Base-by-base conservation (phyloP, 495 filamentous ascomycete species). In the Hapsidospora chrysogenum region DNA sequence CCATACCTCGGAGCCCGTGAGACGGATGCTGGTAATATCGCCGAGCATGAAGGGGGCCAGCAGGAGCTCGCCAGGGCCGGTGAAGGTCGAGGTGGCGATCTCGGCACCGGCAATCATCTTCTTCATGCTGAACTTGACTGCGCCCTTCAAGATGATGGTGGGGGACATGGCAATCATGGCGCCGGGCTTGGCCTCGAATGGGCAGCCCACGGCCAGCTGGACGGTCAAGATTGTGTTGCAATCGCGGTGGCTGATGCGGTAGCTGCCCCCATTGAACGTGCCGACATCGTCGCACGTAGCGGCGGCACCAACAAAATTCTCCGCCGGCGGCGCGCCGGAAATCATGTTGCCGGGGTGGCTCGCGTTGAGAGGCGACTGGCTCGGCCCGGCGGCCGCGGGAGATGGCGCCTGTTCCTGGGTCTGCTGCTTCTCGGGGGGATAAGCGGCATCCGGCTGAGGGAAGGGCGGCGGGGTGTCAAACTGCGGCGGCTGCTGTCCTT, bases 131-230 rank as follows among this genome's bases (percentile, higher is more conserved):
- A 96, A 92, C 25, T 80, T 80, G 37, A 89, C 52, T 15, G 60
- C 59, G 40, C 89, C 89, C 54, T 80, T 79, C 29, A 96, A 66
- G 0, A 78, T 81, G 25, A 96, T 68, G 2, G 77, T 79, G 4
- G 83, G 77, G 8, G 83, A 84, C 92, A 96, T 97, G 34, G 82
- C 81, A 41, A 97, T 82, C 85, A 97, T 93, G 29, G 70, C 67
- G 27, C 83, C 85, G 27, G 89, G 85, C 45, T 80, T 86, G 0
- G 75, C 82, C 11, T 63, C 64, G 29, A 97, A 46, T 0, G 89
- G 87, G 48, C 81, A 92, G 3, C 85, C 87, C 47, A 87, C 74
- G 2, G 89, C 87, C 10, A 97, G 53, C 49, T 94, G 86, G 2
- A 97, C 37, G 0, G 92, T 97, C 30, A 95, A 45, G 27, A 96